These are phyloP conservation scores for Paramecium caudatum DNA, from an alignment of 73 alveolate genomes.

Conservation along the genomic window DNA sequence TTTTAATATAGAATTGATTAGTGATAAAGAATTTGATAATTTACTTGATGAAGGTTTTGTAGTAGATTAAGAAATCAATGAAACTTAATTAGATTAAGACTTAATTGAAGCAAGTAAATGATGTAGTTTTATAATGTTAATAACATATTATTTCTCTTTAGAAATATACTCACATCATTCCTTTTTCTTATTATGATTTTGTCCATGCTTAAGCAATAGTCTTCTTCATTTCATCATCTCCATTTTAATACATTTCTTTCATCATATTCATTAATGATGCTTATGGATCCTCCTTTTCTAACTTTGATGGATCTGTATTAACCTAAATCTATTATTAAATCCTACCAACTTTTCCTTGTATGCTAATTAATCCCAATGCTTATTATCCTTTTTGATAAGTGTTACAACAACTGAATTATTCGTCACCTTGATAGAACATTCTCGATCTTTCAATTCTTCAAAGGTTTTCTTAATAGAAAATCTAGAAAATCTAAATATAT, in stretches of 20 bases:
- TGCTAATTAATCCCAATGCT: conserved; percentile 26
- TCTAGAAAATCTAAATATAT: not conserved
- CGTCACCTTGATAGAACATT: conserved; percentile 5
- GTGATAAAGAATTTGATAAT: conserved; percentile 59
- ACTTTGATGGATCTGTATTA: not conserved
- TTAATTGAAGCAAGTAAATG: conserved; percentile 58
- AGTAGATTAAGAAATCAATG: conserved; percentile 49
- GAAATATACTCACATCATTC: not conserved
- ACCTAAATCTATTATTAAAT: not conserved
- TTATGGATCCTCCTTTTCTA: conserved; percentile 61
- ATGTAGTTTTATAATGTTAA: too few relatives aligned
- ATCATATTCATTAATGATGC: conserved; percentile 64
- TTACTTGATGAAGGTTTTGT: conserved; percentile 56
- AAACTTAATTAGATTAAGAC: conserved; percentile 26
- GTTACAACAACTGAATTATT: not conserved
- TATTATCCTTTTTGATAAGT: not conserved
- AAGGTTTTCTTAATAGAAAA: conserved; percentile 22
- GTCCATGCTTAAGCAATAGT: conserved; percentile 60
- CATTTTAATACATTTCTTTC: conserved; percentile 66
- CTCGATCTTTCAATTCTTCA: conserved; percentile 5
- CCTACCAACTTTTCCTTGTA: conserved; percentile 18
- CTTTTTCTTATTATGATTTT: conserved; percentile 16
- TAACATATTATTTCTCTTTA: not conserved
- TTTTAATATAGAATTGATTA: conserved; percentile 16
- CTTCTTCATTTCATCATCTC: conserved; percentile 66